These are phyloP conservation scores for Blastobotrys serpentis DNA, from an alignment of 1,139 yeast species.

Conservation along the genomic window DNA sequence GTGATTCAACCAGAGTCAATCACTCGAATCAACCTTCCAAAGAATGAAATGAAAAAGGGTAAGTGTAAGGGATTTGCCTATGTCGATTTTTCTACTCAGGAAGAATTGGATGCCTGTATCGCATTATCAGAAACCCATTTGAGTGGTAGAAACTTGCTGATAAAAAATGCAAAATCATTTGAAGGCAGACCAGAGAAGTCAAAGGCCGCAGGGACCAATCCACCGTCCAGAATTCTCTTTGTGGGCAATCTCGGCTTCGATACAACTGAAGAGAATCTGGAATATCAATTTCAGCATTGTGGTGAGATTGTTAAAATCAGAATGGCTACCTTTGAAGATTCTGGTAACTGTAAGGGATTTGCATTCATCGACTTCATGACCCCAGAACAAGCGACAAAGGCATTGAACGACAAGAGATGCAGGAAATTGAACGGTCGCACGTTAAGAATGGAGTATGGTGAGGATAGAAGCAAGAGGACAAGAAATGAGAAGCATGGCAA, in stretches of 20 bases:
- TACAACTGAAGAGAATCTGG: slow-evolving; percentile 77
- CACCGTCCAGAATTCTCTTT: slow-evolving; percentile 84
- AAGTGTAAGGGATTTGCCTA: slow-evolving; percentile 85
- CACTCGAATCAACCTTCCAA: slow-evolving; percentile 45
- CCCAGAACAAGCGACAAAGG: slow-evolving; percentile 77
- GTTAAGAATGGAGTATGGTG: slow-evolving; percentile 88
- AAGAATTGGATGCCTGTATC: slow-evolving; percentile 64
- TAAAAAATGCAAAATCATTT: slow-evolving; percentile 75
- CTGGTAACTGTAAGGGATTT: slow-evolving; percentile 96
- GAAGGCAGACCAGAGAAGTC: slow-evolving; percentile 67
- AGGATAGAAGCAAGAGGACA: slow-evolving; percentile 82
- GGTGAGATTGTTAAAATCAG: slow-evolving; percentile 81
- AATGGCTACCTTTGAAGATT: slow-evolving; percentile 96
- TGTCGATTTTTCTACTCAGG: slow-evolving; percentile 69
- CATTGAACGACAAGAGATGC: slow-evolving; percentile 70
- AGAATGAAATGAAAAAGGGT: slow-evolving; percentile 26
- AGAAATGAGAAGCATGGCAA: slow-evolving; percentile 34
- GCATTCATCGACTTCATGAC: slow-evolving; percentile 86
- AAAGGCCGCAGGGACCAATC: slow-evolving; percentile 49
- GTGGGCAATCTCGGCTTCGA: slow-evolving; percentile 94
- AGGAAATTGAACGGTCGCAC: slow-evolving; percentile 69
- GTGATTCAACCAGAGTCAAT: slow-evolving; percentile 44
- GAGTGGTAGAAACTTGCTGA: slow-evolving; percentile 82
- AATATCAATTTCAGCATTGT: slow-evolving; percentile 71
- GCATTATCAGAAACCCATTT: slow-evolving; percentile 66